These are phyloP conservation scores for Pichia sp. DNA, from an alignment of 1,139 yeast species.

Conservation along the genomic window DNA sequence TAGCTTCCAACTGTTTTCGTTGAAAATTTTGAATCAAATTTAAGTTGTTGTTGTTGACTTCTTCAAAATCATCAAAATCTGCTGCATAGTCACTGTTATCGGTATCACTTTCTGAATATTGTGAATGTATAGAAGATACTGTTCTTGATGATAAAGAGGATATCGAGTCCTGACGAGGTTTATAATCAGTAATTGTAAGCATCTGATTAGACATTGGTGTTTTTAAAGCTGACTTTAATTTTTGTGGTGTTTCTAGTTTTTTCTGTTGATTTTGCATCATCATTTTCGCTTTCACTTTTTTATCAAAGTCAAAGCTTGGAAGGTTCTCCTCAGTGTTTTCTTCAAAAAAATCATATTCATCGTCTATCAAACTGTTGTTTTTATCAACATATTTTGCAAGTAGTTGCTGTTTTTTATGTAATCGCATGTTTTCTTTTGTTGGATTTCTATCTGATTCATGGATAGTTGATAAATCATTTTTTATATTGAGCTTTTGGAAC, in stretches of 20 bases:
- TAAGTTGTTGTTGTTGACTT: constrained; percentile 1
- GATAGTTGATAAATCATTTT: constrained; percentile 21
- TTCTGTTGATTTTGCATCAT: background rate
- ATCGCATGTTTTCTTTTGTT: constrained; percentile 6
- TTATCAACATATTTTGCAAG: constrained; percentile 10
- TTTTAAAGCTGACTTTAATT: background rate
- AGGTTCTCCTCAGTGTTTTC: no score
- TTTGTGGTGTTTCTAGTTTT: no score
- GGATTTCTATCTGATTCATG: constrained; percentile 18
- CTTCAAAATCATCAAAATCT: constrained; percentile 23
- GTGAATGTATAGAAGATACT: constrained; percentile 18
- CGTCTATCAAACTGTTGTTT: constrained; percentile 7
- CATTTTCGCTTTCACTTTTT: constrained; percentile 4
- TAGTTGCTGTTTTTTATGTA: constrained; percentile 3
- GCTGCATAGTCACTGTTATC: constrained; percentile 30
- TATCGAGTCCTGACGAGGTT: background rate
- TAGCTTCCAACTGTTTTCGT: constrained; percentile 19
- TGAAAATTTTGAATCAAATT: constrained; percentile 16
- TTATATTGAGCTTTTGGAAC: constrained; percentile 2
- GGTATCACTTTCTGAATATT: constrained; percentile 26
- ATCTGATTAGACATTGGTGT: constrained; percentile 18
- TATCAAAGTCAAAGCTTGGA: constrained; percentile 16
- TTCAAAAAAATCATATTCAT: no score
- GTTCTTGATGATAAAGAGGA: constrained; percentile 25
- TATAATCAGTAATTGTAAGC: constrained; percentile 2